Conservation (phyloP, 2,329 filamentous ascomycete genomes). For the Bertia moriformis region DNA sequence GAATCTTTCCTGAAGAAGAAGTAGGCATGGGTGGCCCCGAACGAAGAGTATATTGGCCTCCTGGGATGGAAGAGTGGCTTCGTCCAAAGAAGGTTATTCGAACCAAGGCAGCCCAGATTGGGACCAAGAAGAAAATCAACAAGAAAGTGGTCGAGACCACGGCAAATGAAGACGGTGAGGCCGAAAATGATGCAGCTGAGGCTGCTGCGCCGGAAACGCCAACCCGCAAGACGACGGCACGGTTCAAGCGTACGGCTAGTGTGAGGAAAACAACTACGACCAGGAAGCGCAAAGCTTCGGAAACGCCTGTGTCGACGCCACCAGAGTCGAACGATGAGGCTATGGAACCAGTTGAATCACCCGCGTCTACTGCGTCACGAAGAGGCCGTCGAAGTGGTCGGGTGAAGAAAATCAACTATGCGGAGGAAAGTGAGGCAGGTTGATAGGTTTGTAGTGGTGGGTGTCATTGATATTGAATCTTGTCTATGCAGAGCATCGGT, state of each 20-base stretch:
- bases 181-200: not conserved
- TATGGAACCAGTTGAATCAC: constrained; percentile 11
- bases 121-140: not conserved
- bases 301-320: not conserved
- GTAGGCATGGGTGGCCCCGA: constrained; percentile 76
- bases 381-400: not conserved
- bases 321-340: constrained; percentile 8
- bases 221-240: not conserved
- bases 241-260: not conserved
- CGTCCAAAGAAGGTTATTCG: constrained; percentile 57
- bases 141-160: not conserved
- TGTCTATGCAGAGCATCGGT: too few species aligned
- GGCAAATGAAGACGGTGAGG: not conserved
- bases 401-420: not conserved
- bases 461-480: too few species aligned
- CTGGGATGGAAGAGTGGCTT: constrained; percentile 81
- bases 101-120: not conserved
- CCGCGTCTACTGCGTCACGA: not conserved
- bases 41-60: constrained; percentile 76
- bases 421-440: not conserved
- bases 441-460: too few species aligned
- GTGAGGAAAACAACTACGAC: not conserved
- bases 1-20: constrained; percentile 46
- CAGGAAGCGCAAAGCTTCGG: not conserved
- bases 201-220: not conserved